Evolutionary conservation across 2,329 filamentous ascomycete species (phyloP), one percentile per base, ranked within the genome.

Genomic region (Neocatenulostroma microsporum): DNA sequence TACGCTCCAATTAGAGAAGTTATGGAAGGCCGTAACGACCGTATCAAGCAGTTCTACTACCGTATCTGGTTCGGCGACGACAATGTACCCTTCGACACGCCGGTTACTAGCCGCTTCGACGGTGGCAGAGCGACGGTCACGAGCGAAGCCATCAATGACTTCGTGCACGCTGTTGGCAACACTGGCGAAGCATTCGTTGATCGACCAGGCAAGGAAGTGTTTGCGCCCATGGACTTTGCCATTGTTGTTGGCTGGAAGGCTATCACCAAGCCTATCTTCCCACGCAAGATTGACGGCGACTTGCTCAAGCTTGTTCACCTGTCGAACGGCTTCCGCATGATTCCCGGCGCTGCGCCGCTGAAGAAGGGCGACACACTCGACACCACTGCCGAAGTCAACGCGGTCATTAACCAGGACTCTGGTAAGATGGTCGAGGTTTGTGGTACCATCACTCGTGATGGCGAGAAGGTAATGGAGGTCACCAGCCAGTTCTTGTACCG

Each of bases 401-500:
- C 91, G 12, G 87, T 98, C 54, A 82, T 98, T 69, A 98, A 96
- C 68, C 88, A 98, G 62, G 87, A 94, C 11, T 87, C 91, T 42
- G 91, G 91, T 31, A 98, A 98, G 73, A 95, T 98, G 88, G 93
- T 98, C 13, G 93, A 98, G 65, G 89, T 98, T n/a, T 95, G 88
- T 55, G 91, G 91, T 45, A 98, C 91, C 5, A 94, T 98, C 54
- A 82, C 76, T 36, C 82, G 91, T 28, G 78, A 88, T 36, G 82
- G 82, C 18, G 64, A 84, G 61, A 73, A 87, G 5, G 86, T 98
- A 45, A 98, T 98, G 91, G 87, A 98, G 60, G 91, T 98, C 19
- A 96, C 88, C 10, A 95, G 87, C 45, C 91, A 98, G 63, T 98
- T 98, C 74, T 64, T 98, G 55, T 98, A 98, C 72, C 82, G 93